These are phyloP conservation scores for Fagopyrum homotropicum DNA, from an alignment of 148 eudicot species.

Conservation along the genomic window DNA sequence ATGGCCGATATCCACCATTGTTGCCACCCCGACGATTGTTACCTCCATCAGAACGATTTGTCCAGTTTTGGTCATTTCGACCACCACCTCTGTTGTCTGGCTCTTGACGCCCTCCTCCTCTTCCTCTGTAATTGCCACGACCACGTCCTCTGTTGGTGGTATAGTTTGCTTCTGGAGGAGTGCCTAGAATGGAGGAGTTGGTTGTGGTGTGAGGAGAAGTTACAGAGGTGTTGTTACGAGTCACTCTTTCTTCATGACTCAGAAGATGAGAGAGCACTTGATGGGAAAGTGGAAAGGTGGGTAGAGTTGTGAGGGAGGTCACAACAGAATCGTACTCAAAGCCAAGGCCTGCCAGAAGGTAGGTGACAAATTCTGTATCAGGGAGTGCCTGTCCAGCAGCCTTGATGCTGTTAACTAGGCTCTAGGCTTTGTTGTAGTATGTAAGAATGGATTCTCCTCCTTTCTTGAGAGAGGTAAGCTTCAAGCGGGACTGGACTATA, in stretches of 20 bases:
- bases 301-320: neutral
- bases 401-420: neutral
- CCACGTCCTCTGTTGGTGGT: neutral
- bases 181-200: neutral
- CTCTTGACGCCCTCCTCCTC: no score
- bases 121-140: no score
- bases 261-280: neutral
- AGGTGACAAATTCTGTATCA: neutral
- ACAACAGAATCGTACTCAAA: no score
- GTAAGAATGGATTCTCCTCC: neutral
- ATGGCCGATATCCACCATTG: neutral
- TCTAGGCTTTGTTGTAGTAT: neutral
- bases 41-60: no score
- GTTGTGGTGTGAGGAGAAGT: no score
- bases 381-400: neutral
- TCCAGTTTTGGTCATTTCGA: no score
- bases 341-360: neutral
- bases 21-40: no score
- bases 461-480: no score
- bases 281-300: neutral
- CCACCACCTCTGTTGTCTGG: neutral
- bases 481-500: no score
- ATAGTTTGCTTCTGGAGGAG: neutral
- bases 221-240: no score
- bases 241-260: neutral